Percentiles rank a stretch among this genome's conserved stretches.
These are phyloP conservation scores for Pythium sukuiense DNA, from an alignment of 352 stramenopile genomes.

Conservation along the genomic window DNA sequence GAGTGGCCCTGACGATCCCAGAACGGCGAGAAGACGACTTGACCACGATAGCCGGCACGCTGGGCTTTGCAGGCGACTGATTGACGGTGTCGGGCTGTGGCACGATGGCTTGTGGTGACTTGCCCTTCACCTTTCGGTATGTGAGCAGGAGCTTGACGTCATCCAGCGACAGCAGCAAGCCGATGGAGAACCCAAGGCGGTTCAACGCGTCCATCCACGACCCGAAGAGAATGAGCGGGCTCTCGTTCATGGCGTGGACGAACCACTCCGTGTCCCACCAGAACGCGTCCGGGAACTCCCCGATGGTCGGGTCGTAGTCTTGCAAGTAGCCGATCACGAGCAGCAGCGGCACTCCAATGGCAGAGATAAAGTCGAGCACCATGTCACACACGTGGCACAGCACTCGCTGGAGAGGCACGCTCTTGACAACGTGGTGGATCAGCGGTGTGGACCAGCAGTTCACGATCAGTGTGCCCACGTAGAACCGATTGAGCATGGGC, in stretches of 20 bases:
- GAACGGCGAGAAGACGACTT: constrained; percentile 2
- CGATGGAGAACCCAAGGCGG: constrained; percentile 20
- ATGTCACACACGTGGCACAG: constrained; percentile 15
- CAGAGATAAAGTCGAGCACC: constrained; percentile 17
- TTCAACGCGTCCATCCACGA: constrained; percentile 14
- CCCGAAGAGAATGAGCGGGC: constrained; percentile 8
- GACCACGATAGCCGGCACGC: neutral
- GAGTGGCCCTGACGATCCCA: neutral
- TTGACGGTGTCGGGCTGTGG: no score
- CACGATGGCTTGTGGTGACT: no score
- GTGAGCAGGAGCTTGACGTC: constrained; percentile 21
- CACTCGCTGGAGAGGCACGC: constrained; percentile 5
- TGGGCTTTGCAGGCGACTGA: no score
- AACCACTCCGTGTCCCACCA: constrained; percentile 19
- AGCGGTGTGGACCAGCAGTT: constrained; percentile 25
- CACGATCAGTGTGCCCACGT: constrained; percentile 4
- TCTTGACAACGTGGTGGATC: neutral
- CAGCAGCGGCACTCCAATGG: constrained; percentile 5
- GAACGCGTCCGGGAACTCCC: neutral
- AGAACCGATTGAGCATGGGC: constrained; percentile 10
- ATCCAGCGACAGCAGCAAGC: constrained; percentile 16
- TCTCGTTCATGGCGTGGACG: constrained; percentile 12
- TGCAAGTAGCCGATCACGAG: constrained; percentile 2
- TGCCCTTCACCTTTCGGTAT: neutral
- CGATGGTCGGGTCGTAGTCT: neutral